Evolutionary conservation across 2,329 filamentous ascomycete species (phyloP), one percentile per base, ranked within the genome.

Genomic region (Knufia fluminis): DNA sequence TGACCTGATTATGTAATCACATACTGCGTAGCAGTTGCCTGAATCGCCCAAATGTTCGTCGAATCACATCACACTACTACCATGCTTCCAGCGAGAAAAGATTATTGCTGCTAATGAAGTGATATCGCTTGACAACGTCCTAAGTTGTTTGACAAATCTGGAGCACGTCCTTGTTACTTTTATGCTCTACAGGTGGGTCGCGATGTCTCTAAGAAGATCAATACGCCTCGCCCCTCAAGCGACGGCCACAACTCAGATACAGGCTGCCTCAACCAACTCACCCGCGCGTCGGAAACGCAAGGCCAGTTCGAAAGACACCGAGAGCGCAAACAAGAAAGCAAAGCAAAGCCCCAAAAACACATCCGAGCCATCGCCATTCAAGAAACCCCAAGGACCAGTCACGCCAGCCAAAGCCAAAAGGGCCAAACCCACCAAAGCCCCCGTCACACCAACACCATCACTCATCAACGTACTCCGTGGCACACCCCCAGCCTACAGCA

Each of bases 371-470:
- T 39, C 12, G 26, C 50, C 39, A 48, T 59, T 59, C 51, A 58
- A 59, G 42, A 48, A 56, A 4, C 55, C 51, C 10, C 17, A 38
- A 31, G 22, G 19, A 3, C 50, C 56, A 28, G 52, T 52, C 17
- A 58, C 33, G 16, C 33, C 45, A 14, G 40, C 23, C 35, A 42
- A 14, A 39, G 23, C 44, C 22, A 41, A 51, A 32, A 19, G 54
- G 57, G 10, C 54, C 2, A 59, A 53, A 62, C 60, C 45, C 55
- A 14, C 64, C 51, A 58, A 62, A 50, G 52, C 55, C n/a, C 69
- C 68, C 3, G 55, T 67, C 41, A 73, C 71, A 1, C 73, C 75
- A 4, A 75, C 74, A 1, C 73, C 75, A 1, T 70, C 71, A 20
- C 70, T 68, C 31, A 67, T 75, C 26, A 67, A 66, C 4, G 60